These are phyloP conservation scores for Suillus americanus DNA, from an alignment of 768 basidiomycete species.

Conservation along the genomic window DNA sequence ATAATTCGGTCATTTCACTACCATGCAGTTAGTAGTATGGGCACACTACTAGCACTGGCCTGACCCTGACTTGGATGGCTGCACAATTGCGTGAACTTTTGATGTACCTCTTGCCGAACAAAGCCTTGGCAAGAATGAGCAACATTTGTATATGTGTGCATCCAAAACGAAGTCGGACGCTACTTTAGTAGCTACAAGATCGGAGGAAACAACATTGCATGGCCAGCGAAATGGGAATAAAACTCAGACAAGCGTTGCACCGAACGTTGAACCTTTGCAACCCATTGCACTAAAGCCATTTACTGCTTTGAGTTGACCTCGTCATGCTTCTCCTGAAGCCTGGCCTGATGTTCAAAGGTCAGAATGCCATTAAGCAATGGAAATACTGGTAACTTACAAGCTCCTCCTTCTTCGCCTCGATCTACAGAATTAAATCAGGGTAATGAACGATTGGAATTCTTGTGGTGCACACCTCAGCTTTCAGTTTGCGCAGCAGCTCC, in stretches of 20 bases:
- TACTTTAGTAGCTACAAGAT: neutral
- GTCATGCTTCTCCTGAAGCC: slow-evolving; percentile 3
- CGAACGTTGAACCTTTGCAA: neutral
- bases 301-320: slow-evolving; percentile 4
- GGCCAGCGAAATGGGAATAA: neutral
- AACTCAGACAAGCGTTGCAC: too few species aligned
- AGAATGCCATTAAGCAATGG: neutral
- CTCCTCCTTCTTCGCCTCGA: slow-evolving; percentile 32
- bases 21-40: too few species aligned
- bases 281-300: neutral
- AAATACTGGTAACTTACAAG: slow-evolving; percentile 24
- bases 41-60: too few species aligned
- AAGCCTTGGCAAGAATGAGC: neutral
- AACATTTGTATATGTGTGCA: neutral
- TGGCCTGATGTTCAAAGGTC: neutral
- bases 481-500: slow-evolving; percentile 59
- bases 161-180: neutral
- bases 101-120: neutral
- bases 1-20: neutral
- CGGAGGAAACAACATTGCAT: neutral
- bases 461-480: slow-evolving; percentile 43
- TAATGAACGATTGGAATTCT: neutral
- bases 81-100: neutral
- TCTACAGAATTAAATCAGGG: slow-evolving; percentile 15
- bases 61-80: too few species aligned